phyloP scores from a whole-genome alignment of 164 flowering plant species.

The Hamamelis virginiana region DNA sequence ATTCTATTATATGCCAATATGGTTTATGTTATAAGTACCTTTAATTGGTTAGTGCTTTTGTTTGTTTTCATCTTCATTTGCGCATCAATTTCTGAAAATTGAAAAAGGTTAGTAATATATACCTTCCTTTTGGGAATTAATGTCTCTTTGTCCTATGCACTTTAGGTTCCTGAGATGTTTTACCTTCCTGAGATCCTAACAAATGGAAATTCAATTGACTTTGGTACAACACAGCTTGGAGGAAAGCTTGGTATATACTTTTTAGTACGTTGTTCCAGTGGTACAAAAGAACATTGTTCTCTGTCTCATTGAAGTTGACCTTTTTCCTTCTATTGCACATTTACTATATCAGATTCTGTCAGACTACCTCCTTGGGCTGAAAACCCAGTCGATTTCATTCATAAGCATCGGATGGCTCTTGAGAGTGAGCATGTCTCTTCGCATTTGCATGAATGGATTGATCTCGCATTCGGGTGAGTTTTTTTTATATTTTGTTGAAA shows the following conservation, averaged over 20 bases:
- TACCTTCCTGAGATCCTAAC: conserved; percentile 90
- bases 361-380: conserved; percentile 95
- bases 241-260: conserved; percentile 72
- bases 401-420: conserved; percentile 93
- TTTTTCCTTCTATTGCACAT: conserved; percentile 1
- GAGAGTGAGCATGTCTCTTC: conserved; percentile 98
- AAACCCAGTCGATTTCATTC: conserved; percentile 83
- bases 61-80: too few relatives aligned
- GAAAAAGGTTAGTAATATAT: too few relatives aligned
- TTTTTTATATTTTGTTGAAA: neutral
- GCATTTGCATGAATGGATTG: conserved; percentile 98
- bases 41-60: too few relatives aligned
- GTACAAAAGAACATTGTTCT: neutral
- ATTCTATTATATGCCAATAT: too few relatives aligned
- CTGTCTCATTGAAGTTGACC: neutral
- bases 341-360: conserved; percentile 63
- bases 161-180: conserved; percentile 94
- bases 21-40: too few relatives aligned
- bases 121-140: neutral
- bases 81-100: too few relatives aligned
- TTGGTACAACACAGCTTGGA: conserved; percentile 95
- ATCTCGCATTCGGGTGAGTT: conserved; percentile 93
- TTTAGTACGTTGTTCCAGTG: neutral
- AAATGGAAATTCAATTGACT: conserved; percentile 85
- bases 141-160: conserved; percentile 11